A percentile compares a stretch with the other conserved stretches of the same genome.
Evolutionary conservation across 352 stramenopile genomes (phyloP).

Genomic region (Pelagophyceae sp.): DNA sequence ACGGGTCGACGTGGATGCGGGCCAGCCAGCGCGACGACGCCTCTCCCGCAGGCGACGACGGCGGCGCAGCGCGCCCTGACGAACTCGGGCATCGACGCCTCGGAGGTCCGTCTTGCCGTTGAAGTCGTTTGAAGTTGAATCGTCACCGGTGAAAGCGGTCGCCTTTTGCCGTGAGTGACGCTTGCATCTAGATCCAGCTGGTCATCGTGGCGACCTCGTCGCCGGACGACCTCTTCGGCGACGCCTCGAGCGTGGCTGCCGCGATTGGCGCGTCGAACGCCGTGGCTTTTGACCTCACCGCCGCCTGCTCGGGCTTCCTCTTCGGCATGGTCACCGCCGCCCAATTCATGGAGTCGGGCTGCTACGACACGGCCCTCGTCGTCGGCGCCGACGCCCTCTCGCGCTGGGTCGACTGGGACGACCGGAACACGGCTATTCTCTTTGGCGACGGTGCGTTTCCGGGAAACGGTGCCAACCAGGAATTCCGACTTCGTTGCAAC

Average conservation of each 20-base stretch:
- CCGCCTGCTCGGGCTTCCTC: conserved; percentile 68
- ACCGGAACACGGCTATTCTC: conserved; percentile 69
- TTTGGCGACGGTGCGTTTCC: conserved; percentile 75
- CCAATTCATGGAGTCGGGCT: conserved; percentile 52
- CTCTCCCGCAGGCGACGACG: too few species aligned
- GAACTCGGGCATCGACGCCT: conserved; percentile 38
- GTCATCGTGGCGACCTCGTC: conserved; percentile 64
- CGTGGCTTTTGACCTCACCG: conserved; percentile 68
- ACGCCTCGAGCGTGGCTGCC: conserved; percentile 55
- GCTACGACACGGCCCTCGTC: conserved; percentile 55
- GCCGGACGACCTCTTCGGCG: conserved; percentile 70
- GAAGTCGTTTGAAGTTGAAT: too few species aligned
- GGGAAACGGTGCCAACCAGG: too few species aligned
- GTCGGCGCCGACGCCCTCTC: conserved; percentile 62
- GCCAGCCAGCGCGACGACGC: too few species aligned
- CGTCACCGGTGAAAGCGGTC: too few species aligned
- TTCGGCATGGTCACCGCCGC: conserved; percentile 61
- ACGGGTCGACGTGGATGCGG: too few species aligned
- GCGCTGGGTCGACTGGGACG: conserved; percentile 68
- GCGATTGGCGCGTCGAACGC: conserved; percentile 49
- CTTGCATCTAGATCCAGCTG: too few species aligned
- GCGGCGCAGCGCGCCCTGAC: conserved; percentile 33
- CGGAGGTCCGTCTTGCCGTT: too few species aligned
- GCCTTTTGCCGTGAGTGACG: too few species aligned
- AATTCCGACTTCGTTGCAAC: too few species aligned